phyloP scores from a whole-genome alignment of 2,329 filamentous ascomycete species.

The Scedosporium aurantiacum region DNA sequence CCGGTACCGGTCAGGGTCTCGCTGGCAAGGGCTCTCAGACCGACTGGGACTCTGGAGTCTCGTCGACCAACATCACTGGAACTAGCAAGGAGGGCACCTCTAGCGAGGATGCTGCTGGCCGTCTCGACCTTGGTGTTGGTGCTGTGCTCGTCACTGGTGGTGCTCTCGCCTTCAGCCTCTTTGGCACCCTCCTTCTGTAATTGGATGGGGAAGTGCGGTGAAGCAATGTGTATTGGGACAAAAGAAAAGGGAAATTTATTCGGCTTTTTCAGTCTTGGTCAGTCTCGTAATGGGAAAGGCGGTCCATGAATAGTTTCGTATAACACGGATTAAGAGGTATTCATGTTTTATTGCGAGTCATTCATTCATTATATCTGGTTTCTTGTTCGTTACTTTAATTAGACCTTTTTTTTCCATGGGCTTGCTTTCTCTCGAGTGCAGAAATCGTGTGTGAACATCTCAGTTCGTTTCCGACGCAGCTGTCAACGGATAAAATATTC shows the following conservation, averaged over 20 bases:
- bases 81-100: slow-evolving; percentile 14
- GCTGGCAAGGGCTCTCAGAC: slow-evolving; percentile 43
- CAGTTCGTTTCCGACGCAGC: not conserved
- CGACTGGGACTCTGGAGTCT: slow-evolving; percentile 32
- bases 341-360: not conserved
- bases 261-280: not conserved
- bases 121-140: slow-evolving; percentile 15
- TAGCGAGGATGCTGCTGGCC: slow-evolving; percentile 12
- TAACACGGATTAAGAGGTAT: not conserved
- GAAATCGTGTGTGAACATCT: not conserved
- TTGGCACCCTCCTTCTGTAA: slow-evolving; percentile 30
- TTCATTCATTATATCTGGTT: not conserved
- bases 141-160: slow-evolving; percentile 24
- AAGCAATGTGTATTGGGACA: not conserved
- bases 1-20: slow-evolving; percentile 42
- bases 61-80: slow-evolving; percentile 28
- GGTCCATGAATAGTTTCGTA: not conserved
- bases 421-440: not conserved
- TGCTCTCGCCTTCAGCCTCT: slow-evolving; percentile 24
- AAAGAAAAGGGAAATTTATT: not conserved
- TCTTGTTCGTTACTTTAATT: not conserved
- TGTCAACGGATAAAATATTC: too few species aligned
- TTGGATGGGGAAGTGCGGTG: slow-evolving; percentile 1
- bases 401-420: not conserved
- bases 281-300: not conserved